These are phyloP conservation scores for Amanita molliuscula DNA, from an alignment of 768 basidiomycete genomes.

Conservation along the genomic window DNA sequence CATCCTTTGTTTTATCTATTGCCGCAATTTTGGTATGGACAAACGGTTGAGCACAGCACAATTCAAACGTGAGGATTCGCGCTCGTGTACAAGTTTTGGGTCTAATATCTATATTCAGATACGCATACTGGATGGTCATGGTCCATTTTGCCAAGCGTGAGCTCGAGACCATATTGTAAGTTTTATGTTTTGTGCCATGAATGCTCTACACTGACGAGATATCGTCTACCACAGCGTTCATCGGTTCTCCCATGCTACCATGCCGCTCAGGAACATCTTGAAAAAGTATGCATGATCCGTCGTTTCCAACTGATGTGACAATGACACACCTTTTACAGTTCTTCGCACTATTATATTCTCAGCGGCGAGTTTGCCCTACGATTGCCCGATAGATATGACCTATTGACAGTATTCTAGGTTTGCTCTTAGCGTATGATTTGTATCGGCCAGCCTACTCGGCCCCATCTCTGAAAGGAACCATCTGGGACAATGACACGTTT, in stretches of 20 bases:
- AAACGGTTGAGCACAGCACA: conserved; percentile 58
- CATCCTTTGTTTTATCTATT: conserved; percentile 79
- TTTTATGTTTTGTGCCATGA: conserved; percentile 1
- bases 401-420: conserved; percentile 27
- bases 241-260: conserved; percentile 90
- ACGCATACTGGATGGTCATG: conserved; percentile 66
- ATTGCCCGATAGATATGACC: background rate
- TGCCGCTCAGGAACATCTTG: conserved; percentile 80
- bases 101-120: conserved; percentile 22
- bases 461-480: conserved; percentile 45
- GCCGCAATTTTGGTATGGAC: conserved; percentile 60
- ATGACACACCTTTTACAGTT: conserved; percentile 35
- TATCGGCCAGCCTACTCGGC: conserved; percentile 77
- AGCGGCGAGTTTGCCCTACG: conserved; percentile 30
- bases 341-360: conserved; percentile 79
- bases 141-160: conserved; percentile 89
- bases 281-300: conserved; percentile 58
- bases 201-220: background rate
- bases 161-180: conserved; percentile 83
- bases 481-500: conserved; percentile 57
- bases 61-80: conserved; percentile 54
- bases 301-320: background rate
- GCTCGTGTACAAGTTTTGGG: background rate
- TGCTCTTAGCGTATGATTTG: conserved; percentile 71
- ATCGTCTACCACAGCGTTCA: conserved; percentile 51